Evolutionary conservation across 176 grass and related monocot genomes (phyloP), one percentile per base, ranked within the genome.

Genomic region (Musa schizocarpa): DNA sequence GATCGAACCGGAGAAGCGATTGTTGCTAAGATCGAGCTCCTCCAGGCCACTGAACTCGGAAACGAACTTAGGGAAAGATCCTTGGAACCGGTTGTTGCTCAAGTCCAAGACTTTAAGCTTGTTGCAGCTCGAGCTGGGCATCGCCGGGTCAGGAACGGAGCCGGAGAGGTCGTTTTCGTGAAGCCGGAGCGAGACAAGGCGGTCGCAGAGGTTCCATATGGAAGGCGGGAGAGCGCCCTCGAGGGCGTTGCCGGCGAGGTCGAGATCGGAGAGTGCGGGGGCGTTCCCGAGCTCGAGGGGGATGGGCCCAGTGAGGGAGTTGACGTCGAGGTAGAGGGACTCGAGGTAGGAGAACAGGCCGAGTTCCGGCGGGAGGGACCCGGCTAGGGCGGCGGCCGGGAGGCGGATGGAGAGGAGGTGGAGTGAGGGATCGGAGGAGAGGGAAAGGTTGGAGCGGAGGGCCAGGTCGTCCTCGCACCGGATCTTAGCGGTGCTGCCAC

Each of bases 261-360:
- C 92, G 65, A 96, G 79, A 0, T 25, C 52, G 2, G 86, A 25
- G 50, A 96, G 85, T 17, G 92, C 83, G 1, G 92, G 92, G 52
- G 82, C 74, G 87, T 96, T 96, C 50, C 89, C 92, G 49, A 96
- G 82, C 76, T 92, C 92, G 6, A 88, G 89, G 17, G 92, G 92
- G 52, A 96, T 58, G 9, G 80, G 0, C 0, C 92, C 92, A 0
- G 54, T n/a, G 34, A 96, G 78, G 0, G 78, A 43, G 87, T 96
- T 96, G 71, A 84, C 83, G 1, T 76, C 77, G 49, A 96, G 89
- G 83, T 83, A 82, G 71, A 96, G 1, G 11, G 87, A 89, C 11
- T 74, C 78, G 69, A 96, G 92, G 17, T 75, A 72, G 6, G 89
- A 84, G 81, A 92, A 83, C 14, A 82, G 82, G 8, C 78, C 89